These are phyloP conservation scores for Microthyrium microscopicum DNA, from an alignment of 2,329 filamentous ascomycete species.

Conservation along the genomic window DNA sequence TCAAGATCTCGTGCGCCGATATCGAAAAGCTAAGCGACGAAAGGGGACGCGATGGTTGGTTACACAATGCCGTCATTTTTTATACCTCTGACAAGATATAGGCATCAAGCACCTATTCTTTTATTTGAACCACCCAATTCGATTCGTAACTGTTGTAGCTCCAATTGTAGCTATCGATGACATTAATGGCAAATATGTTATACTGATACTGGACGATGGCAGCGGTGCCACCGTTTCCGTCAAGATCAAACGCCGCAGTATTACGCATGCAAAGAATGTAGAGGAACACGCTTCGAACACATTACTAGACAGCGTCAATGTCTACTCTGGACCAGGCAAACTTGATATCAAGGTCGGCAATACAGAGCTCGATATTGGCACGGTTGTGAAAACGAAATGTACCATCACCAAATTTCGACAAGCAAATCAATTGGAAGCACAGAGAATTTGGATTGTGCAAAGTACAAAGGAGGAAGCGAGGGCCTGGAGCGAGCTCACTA, in stretches of 20 bases:
- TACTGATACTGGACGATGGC: conserved; percentile 44
- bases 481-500: conserved; percentile 34
- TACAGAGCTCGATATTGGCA: conserved; percentile 26
- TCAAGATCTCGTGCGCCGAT: conserved; percentile 40
- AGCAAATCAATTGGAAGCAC: conserved; percentile 35
- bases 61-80: conserved; percentile 1
- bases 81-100: not conserved
- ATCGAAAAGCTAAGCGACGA: conserved; percentile 34
- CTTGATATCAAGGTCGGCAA: conserved; percentile 28
- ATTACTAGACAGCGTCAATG: conserved; percentile 20
- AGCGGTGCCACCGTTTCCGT: conserved; percentile 42
- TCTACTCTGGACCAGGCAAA: conserved; percentile 20
- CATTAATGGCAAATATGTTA: conserved; percentile 21
- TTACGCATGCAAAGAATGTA: conserved; percentile 13
- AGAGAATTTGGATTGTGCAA: conserved; percentile 31
- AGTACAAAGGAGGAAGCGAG: conserved; percentile 38
- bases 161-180: conserved; percentile 28
- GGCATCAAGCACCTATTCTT: conserved; percentile 34
- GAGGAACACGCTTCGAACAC: conserved; percentile 19
- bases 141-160: conserved; percentile 29
- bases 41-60: conserved; percentile 33
- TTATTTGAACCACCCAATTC: conserved; percentile 36
- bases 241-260: conserved; percentile 26
- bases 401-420: conserved; percentile 35
- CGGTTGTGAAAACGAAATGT: conserved; percentile 39